These are phyloP conservation scores for Ochetophila trinervis DNA, from an alignment of 306 rosid species.

Conservation along the genomic window DNA sequence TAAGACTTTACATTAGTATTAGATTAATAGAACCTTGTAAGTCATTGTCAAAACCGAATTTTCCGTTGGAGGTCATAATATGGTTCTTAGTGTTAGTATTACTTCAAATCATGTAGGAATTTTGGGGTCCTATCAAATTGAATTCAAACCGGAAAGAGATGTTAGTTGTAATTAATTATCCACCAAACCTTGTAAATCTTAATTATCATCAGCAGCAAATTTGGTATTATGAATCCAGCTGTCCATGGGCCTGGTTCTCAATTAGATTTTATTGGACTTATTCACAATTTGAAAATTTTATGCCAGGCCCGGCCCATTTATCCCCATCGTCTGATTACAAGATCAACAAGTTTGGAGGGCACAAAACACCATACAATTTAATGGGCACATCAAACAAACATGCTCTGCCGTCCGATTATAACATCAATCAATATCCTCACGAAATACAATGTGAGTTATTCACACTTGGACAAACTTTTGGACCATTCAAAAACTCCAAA, in stretches of 20 bases:
- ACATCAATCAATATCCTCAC: constrained; percentile 15
- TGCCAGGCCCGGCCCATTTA: constrained; percentile 15
- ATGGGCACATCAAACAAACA: constrained; percentile 3
- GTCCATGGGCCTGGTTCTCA: constrained; percentile 37
- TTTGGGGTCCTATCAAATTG: constrained; percentile 20
- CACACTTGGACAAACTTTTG: constrained; percentile 29
- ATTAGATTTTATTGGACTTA: constrained; percentile 20
- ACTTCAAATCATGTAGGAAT: neutral
- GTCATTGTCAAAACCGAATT: too few species aligned
- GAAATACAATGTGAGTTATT: constrained; percentile 24
- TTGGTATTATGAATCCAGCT: constrained; percentile 26
- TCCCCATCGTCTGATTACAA: constrained; percentile 14
- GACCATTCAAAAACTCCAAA: constrained; percentile 43
- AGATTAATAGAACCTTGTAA: too few species aligned
- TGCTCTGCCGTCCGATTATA: constrained; percentile 30
- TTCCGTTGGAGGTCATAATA: too few species aligned
- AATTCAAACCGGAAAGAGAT: constrained; percentile 17
- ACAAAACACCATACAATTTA: constrained; percentile 3
- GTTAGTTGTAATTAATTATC: constrained; percentile 7
- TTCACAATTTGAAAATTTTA: neutral
- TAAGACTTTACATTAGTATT: too few species aligned
- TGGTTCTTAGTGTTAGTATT: constrained; percentile 3
- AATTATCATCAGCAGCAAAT: constrained; percentile 1
- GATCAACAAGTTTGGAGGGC: neutral
- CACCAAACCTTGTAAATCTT: neutral